These are phyloP conservation scores for Umbelopsis ramanniana DNA, from an alignment of 192 early-diverging fungal genomes.

Conservation along the genomic window DNA sequence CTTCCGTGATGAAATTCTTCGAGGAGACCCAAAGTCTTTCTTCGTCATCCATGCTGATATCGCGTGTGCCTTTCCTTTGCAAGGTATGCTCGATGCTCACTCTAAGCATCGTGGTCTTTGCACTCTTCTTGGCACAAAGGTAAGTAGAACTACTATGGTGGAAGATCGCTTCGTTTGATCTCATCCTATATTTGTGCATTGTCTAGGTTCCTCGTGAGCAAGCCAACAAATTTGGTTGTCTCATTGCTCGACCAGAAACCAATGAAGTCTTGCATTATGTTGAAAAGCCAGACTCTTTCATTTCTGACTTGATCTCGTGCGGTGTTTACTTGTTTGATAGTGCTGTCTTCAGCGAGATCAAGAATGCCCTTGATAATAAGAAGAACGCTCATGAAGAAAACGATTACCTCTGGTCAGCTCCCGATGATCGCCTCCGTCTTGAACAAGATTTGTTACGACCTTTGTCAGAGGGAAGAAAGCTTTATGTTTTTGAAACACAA, in stretches of 20 bases:
- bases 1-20: constrained; percentile 97
- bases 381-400: constrained; percentile 44
- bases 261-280: constrained; percentile 96
- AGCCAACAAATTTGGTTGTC: constrained; percentile 89
- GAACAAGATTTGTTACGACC: constrained; percentile 93
- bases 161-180: neutral
- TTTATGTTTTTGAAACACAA: constrained; percentile 84
- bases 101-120: constrained; percentile 79
- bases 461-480: constrained; percentile 81
- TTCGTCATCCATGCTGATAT: constrained; percentile 99
- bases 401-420: constrained; percentile 37
- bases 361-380: constrained; percentile 74
- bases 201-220: constrained; percentile 61
- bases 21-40: constrained; percentile 87
- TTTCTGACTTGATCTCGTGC: constrained; percentile 93
- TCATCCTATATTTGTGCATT: neutral
- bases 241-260: constrained; percentile 89
- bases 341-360: constrained; percentile 87
- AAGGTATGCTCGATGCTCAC: constrained; percentile 85
- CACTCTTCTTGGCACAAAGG: constrained; percentile 91
- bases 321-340: constrained; percentile 94
- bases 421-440: constrained; percentile 75
- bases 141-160: constrained; percentile 25
- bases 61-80: constrained; percentile 91
- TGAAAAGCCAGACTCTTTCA: constrained; percentile 96